phyloP scores from a whole-genome alignment of 805 yeast genomes.

The Lipomyces chichibuensis region DNA sequence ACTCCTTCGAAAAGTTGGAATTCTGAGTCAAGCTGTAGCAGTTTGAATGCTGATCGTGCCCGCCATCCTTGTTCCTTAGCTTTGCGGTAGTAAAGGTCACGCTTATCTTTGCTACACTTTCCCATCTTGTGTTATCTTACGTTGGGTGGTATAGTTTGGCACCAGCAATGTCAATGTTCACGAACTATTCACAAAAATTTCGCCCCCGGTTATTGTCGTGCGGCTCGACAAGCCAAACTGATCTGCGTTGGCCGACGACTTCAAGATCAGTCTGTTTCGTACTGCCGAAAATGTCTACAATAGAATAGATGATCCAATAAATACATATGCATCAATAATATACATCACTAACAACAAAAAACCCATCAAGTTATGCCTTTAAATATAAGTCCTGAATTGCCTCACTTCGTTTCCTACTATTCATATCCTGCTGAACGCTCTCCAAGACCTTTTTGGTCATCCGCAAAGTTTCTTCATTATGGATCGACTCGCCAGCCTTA shows the following conservation, averaged over 20 bases:
- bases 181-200: not conserved
- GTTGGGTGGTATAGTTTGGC: not conserved
- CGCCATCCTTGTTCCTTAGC: conserved; percentile 99
- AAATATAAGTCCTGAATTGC: conserved; percentile 13
- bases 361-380: conserved; percentile 5
- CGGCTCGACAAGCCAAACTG: not conserved
- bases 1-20: conserved; percentile 76
- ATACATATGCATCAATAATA: not conserved
- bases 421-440: conserved; percentile 4
- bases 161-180: not conserved
- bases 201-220: not conserved
- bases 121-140: conserved; percentile 24
- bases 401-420: conserved; percentile 7
- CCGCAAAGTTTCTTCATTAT: conserved; percentile 3
- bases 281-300: too few relatives aligned
- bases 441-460: conserved; percentile 12
- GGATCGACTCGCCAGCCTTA: conserved; percentile 6
- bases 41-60: conserved; percentile 94
- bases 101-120: conserved; percentile 38
- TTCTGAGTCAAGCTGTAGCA: conserved; percentile 87
- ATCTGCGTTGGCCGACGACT: not conserved
- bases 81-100: conserved; percentile 52
- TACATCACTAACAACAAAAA: not conserved
- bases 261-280: not conserved
- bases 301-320: not conserved